Percentiles rank a stretch among this genome's conserved stretches.
phyloP scores from a whole-genome alignment of 129 eudicot genomes.

The Saussurea involucrata region DNA sequence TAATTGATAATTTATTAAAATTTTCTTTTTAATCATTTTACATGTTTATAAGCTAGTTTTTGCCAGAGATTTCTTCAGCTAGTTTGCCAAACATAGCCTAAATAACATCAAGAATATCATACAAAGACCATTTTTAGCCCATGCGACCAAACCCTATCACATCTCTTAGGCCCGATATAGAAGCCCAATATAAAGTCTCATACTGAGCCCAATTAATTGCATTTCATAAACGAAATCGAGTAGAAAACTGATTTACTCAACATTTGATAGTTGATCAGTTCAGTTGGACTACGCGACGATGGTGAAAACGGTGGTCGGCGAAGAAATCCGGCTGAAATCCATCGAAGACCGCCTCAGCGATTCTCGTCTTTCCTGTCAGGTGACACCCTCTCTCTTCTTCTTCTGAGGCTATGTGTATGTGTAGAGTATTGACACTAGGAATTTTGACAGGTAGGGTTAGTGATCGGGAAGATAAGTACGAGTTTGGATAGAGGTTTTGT shows the following conservation, averaged over 20 bases:
- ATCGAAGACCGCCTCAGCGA: constrained; percentile 66
- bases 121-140: too few relatives aligned
- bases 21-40: too few relatives aligned
- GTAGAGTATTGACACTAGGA: background rate
- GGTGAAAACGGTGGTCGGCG: constrained; percentile 81
- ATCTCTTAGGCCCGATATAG: too few relatives aligned
- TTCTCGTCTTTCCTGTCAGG: constrained; percentile 59
- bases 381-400: background rate
- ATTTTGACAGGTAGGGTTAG: constrained; percentile 64
- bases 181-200: background rate
- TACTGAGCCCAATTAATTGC: background rate
- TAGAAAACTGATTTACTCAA: background rate
- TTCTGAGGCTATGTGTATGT: background rate
- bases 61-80: too few relatives aligned
- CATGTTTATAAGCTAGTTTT: too few relatives aligned
- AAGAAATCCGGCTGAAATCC: constrained; percentile 59
- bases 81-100: too few relatives aligned
- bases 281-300: constrained; percentile 22
- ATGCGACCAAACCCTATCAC: too few relatives aligned
- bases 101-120: too few relatives aligned
- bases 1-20: too few relatives aligned
- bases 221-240: background rate
- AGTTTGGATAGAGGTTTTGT: constrained; percentile 60
- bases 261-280: background rate
- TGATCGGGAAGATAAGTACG: constrained; percentile 62